Evolutionary conservation across 257 asterid species (phyloP), one percentile per base, ranked within the genome.

Genomic region (Solanum corneliomulleri): DNA sequence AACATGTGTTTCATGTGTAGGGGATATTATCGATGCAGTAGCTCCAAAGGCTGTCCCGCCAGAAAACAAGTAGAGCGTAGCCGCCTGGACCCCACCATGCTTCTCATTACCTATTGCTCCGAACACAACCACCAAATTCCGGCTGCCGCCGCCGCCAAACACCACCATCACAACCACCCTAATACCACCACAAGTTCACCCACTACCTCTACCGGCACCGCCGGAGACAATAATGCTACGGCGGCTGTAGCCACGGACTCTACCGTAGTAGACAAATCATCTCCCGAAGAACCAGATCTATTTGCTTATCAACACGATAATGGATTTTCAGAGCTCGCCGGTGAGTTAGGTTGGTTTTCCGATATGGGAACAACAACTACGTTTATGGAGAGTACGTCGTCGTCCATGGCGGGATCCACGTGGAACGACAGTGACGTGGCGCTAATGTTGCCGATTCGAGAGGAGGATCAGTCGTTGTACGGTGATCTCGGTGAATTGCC

Each of bases 401-500:
- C 69, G 14, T 47, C 69, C 11, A 86, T 92, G 7, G 93, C 92
- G 89, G 95, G 92, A 1, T 92, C 97, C 77, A 14, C 91, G 1
- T 93, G 98, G 94, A 83, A 83, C 0, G 93, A 91, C 11, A 88
- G 89, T 1, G 96, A 94, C 31, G 88, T 89, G 78, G 91, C 93
- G 15, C 58, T 86, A 64, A 92, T 91, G 91, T 82, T 89, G 90
- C 93, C 95, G 0, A 92, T 95, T 4, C 89, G 93, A 18, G 98
- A 95, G 16, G 98, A 95, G 92, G 98, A 95, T 33, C 90, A 95
- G 88, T 88, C 91, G 20, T 70, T 95, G 84, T 95, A 91, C 14
- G 98, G 98, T 13, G 98, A 95, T 71, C 95, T 95, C 0, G 98
- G 97, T 3, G 98, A 95, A 90, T 82, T 95, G 90, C 98, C 98